Percentiles rank a stretch among this genome's conserved stretches.
phyloP scores from a whole-genome alignment of 2,329 filamentous ascomycete species.

The Xylaria sp. region DNA sequence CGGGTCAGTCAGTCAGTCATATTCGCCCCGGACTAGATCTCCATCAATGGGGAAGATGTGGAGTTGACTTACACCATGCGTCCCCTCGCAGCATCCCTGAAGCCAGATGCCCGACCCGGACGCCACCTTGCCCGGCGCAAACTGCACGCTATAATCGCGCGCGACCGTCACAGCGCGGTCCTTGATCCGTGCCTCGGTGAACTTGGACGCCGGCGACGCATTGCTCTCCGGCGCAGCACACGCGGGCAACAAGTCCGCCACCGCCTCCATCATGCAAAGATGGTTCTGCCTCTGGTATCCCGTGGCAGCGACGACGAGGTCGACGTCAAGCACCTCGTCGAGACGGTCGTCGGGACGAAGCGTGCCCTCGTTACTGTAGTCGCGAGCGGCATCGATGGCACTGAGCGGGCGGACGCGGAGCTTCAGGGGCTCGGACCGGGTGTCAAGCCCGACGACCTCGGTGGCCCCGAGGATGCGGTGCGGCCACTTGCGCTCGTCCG shows the following conservation, averaged over 20 bases:
- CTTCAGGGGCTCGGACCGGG: constrained; percentile 54
- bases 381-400: constrained; percentile 27
- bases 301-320: constrained; percentile 83
- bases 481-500: constrained; percentile 75
- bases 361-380: constrained; percentile 1
- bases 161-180: constrained; percentile 53
- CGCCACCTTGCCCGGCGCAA: constrained; percentile 69
- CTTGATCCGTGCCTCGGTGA: constrained; percentile 51
- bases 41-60: not conserved
- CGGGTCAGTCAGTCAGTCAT: constrained; percentile 71
- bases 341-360: constrained; percentile 30
- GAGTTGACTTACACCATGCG: constrained; percentile 83
- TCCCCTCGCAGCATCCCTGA: constrained; percentile 91
- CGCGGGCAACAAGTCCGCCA: constrained; percentile 67
- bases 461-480: constrained; percentile 76
- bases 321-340: constrained; percentile 71
- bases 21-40: constrained; percentile 1
- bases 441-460: constrained; percentile 65
- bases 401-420: constrained; percentile 59
- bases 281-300: constrained; percentile 82
- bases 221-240: constrained; percentile 17
- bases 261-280: constrained; percentile 70
- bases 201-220: constrained; percentile 13
- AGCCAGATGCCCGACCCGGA: constrained; percentile 81
- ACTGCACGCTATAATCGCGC: constrained; percentile 78